Evolutionary conservation across 495 filamentous ascomycete genomes (phyloP).

Genomic region (Trichoderma asperelloides): DNA sequence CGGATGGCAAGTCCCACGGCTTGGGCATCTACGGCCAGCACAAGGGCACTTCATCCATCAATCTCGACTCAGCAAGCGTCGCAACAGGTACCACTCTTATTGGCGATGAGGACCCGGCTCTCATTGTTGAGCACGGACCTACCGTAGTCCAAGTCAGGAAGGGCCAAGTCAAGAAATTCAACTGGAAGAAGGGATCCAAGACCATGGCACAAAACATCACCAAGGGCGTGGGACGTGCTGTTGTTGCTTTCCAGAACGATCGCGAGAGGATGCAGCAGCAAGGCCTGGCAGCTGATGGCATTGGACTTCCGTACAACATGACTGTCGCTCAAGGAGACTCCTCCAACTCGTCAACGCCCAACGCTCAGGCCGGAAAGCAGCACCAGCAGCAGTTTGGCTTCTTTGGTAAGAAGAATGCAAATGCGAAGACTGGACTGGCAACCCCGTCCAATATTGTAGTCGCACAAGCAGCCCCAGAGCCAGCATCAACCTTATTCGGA

Average conservation of each 20-base stretch:
- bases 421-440: constrained; percentile 44
- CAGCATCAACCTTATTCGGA: constrained; percentile 67
- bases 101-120: constrained; percentile 52
- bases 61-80: constrained; percentile 39
- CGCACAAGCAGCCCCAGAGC: constrained; percentile 41
- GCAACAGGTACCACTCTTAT: constrained; percentile 51
- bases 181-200: constrained; percentile 96
- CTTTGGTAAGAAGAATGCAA: constrained; percentile 47
- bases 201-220: constrained; percentile 86
- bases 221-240: constrained; percentile 84
- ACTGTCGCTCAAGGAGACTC: constrained; percentile 41
- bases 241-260: constrained; percentile 42
- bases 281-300: constrained; percentile 43
- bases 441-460: constrained; percentile 32
- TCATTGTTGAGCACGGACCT: constrained; percentile 64
- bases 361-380: constrained; percentile 25
- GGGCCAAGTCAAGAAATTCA: constrained; percentile 88
- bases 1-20: constrained; percentile 55
- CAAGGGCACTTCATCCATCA: constrained; percentile 63
- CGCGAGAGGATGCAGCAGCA: constrained; percentile 40
- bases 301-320: constrained; percentile 55
- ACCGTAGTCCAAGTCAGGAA: constrained; percentile 90
- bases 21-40: constrained; percentile 75
- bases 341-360: constrained; percentile 17
- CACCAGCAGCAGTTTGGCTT: constrained; percentile 67